Evolutionary conservation across 1,284 basidiomycete genomes (phyloP), one percentile per base, ranked within the genome.

Genomic region (Cutaneotrichosporon cyanovorans): DNA sequence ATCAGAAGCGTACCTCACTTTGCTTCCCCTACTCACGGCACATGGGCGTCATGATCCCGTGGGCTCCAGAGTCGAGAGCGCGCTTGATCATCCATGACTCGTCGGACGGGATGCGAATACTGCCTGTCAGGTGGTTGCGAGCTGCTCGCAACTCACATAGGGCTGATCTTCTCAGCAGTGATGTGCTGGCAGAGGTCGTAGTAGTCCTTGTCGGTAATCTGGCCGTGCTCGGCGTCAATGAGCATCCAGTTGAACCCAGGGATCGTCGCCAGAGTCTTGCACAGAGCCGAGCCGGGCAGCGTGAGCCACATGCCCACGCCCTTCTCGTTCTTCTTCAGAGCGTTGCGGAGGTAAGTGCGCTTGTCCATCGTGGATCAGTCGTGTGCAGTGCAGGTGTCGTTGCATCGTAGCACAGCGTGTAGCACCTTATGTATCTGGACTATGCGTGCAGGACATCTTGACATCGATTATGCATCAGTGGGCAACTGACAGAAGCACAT

Each of bases 1-100:
- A 28, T 37, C 32, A 38, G 37, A n/a, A n/a, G 5, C 19, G 14
- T 20, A 12, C 10, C 25, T 15, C 15, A 15, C 22, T 4, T 20
- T 18, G 15, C 15, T 4, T 22, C 12, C 5, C 30, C 15, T 5
- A 48, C 51, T 33, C 20, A 55, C 59, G 12, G 42, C 63, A 55
- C 58, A 66, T 62, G 7, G 66, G 66, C 11, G 57, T 55, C 56
- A 68, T 52, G 31, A 68, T 37, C 2, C 62, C 66, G 39, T 63
- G 63, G 1, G 63, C 60, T 18, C 67, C 67, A 3, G 62, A 54
- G 49, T 69, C 67, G n/a, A 69, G 52, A 3, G 67, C 65, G 5
- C 67, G 48, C 55, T 69, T 69, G 53, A 69, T 57, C 32, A 62
- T 48, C 36, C 51, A 61, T n/a, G 53, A 52, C 40, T 66, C 63